These are phyloP conservation scores for Coniochaeta sp. DNA, from an alignment of 2,329 filamentous ascomycete genomes.

Conservation along the genomic window DNA sequence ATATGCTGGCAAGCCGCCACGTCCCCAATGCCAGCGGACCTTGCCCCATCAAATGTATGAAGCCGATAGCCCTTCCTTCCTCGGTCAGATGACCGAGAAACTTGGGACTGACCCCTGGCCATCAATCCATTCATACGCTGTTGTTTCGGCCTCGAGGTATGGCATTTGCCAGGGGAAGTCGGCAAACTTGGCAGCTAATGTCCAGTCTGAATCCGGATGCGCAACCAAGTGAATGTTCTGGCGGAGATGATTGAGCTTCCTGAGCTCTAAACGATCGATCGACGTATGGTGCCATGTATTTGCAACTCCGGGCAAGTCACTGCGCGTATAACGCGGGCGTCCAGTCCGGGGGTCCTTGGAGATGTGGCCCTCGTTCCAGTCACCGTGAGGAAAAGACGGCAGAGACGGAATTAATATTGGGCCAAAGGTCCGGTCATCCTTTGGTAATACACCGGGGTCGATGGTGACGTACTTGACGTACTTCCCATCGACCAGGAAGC, in stretches of 20 bases:
- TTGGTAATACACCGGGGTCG: constrained; percentile 22
- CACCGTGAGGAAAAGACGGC: constrained; percentile 27
- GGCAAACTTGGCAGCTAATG: constrained; percentile 15
- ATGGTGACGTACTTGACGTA: constrained; percentile 32
- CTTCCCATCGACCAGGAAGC: constrained; percentile 24
- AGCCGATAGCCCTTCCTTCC: constrained; percentile 21
- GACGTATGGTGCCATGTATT: constrained; percentile 24
- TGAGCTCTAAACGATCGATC: constrained; percentile 27
- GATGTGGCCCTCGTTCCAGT: constrained; percentile 32
- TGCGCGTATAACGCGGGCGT: no score
- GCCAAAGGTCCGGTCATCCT: constrained; percentile 23
- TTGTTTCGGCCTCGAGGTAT: constrained; percentile 14
- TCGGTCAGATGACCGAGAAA: constrained; percentile 23
- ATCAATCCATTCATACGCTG: constrained; percentile 15
- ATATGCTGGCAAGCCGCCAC: constrained; percentile 16
- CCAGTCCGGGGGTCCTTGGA: constrained; percentile 12
- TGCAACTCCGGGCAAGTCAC: constrained; percentile 22
- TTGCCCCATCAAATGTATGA: constrained; percentile 20
- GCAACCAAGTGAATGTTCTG: constrained; percentile 16
- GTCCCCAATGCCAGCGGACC: constrained; percentile 18
- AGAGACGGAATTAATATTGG: constrained; percentile 23
- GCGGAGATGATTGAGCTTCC: constrained; percentile 11
- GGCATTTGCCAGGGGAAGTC: constrained; percentile 14
- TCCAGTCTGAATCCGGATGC: constrained; percentile 5
- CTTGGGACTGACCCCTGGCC: constrained; percentile 11